Conservation (phyloP, 441 rosid species). For the Populus hybrid region DNA sequence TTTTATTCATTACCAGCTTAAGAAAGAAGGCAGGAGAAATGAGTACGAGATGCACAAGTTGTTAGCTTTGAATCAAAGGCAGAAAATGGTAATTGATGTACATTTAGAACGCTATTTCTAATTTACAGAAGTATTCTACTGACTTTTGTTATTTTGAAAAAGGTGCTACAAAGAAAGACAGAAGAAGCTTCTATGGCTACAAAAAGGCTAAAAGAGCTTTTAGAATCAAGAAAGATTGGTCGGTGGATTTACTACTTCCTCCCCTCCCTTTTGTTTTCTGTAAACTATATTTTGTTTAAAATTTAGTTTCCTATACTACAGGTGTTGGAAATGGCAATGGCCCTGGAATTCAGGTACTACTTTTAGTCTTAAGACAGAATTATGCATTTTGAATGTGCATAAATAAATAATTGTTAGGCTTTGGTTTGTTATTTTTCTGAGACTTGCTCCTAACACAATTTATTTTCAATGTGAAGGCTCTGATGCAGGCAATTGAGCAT, state of each 20-base stretch:
- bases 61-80: conserved; percentile 90
- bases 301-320: conserved; percentile 34
- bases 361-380: conserved; percentile 9
- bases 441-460: conserved; percentile 7
- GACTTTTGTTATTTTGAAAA: conserved; percentile 13
- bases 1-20: conserved; percentile 51
- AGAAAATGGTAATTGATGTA: conserved; percentile 68
- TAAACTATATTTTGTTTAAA: conserved; percentile 18
- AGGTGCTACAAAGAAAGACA: conserved; percentile 97
- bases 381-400: neutral
- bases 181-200: conserved; percentile 98
- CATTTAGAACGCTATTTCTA: conserved; percentile 11
- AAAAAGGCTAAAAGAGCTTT: conserved; percentile 87
- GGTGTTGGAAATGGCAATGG: conserved; percentile 63
- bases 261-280: conserved; percentile 12
- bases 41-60: conserved; percentile 98
- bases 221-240: conserved; percentile 81
- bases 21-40: conserved; percentile 96
- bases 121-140: conserved; percentile 14
- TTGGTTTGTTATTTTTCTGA: neutral
- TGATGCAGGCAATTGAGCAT: conserved; percentile 91
- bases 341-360: conserved; percentile 78
- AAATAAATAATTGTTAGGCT: neutral
- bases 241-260: conserved; percentile 18
- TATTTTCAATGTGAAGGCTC: conserved; percentile 50